These are phyloP conservation scores for Hygrocybe punicea DNA, from an alignment of 768 basidiomycete species.

Conservation along the genomic window DNA sequence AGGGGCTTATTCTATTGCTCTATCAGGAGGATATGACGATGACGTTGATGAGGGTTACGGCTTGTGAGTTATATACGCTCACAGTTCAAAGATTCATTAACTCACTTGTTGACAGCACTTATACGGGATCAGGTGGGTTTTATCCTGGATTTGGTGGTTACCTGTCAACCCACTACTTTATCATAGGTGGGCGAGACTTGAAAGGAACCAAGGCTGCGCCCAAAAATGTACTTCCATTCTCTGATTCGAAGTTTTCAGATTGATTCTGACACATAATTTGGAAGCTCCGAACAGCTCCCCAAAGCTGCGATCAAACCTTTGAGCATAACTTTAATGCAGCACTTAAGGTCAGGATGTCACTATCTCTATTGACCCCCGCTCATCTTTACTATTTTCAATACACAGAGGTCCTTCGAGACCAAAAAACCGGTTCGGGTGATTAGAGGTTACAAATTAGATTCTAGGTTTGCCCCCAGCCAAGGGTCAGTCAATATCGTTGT, in stretches of 20 bases:
- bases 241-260: not conserved
- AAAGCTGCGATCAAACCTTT: slow-evolving; percentile 80
- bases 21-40: slow-evolving; percentile 87
- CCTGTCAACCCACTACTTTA: slow-evolving; percentile 1
- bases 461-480: slow-evolving; percentile 72
- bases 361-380: not conserved
- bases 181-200: slow-evolving; percentile 75
- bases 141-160: not conserved
- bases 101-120: slow-evolving; percentile 50
- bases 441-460: slow-evolving; percentile 73
- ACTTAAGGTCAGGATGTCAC: slow-evolving; percentile 47
- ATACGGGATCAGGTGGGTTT: slow-evolving; percentile 68
- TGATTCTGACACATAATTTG: not conserved
- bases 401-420: slow-evolving; percentile 71
- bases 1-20: slow-evolving; percentile 81
- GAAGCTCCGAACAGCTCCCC: slow-evolving; percentile 84
- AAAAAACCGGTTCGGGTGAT: slow-evolving; percentile 83
- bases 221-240: slow-evolving; percentile 60
- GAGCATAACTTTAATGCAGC: slow-evolving; percentile 70
- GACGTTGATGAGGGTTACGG: slow-evolving; percentile 79
- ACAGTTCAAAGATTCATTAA: not conserved
- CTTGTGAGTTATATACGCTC: slow-evolving; percentile 53
- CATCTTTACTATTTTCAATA: not conserved
- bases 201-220: slow-evolving; percentile 78
- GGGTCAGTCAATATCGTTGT: slow-evolving; percentile 45